These are phyloP conservation scores for Globisporangium nunn DNA, from an alignment of 352 stramenopile genomes.

Conservation along the genomic window DNA sequence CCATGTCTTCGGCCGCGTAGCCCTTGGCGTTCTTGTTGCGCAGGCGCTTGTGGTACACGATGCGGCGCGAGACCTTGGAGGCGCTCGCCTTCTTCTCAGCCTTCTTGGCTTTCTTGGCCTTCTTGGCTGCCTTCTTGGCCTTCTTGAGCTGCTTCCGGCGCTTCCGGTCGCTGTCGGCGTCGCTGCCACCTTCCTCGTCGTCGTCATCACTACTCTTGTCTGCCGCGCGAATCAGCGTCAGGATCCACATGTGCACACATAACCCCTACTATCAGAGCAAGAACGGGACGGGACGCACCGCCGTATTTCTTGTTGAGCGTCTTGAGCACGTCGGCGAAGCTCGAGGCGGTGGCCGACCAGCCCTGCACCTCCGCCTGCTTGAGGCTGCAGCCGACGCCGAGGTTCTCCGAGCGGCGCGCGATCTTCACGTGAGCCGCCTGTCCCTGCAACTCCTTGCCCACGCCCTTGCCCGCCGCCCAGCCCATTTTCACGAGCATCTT, in stretches of 20 bases:
- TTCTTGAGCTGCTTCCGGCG: constrained; percentile 49
- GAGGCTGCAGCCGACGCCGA: constrained; percentile 89
- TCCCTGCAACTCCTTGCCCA: constrained; percentile 91
- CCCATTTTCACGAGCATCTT: constrained; percentile 96
- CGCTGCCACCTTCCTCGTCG: constrained; percentile 20
- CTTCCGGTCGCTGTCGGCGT: constrained; percentile 24
- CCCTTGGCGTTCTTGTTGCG: constrained; percentile 84
- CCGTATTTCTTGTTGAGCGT: constrained; percentile 81
- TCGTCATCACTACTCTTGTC: constrained; percentile 28
- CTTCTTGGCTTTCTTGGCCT: constrained; percentile 52
- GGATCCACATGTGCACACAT: neutral
- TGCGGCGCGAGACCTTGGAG: constrained; percentile 44
- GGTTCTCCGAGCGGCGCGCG: constrained; percentile 77
- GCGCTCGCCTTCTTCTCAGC: constrained; percentile 38
- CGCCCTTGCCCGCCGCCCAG: constrained; percentile 90
- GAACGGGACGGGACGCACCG: constrained; percentile 7
- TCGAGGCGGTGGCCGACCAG: constrained; percentile 71
- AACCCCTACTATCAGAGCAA: neutral
- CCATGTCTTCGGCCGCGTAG: constrained; percentile 80
- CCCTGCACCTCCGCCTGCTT: constrained; percentile 85
- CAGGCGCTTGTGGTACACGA: constrained; percentile 77
- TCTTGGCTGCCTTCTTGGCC: constrained; percentile 1
- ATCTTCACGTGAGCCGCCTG: constrained; percentile 86
- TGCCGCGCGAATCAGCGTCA: neutral
- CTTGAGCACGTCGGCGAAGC: constrained; percentile 83